Evolutionary conservation across 352 stramenopile genomes (phyloP).

Genomic region (Phytophthora europaea): DNA sequence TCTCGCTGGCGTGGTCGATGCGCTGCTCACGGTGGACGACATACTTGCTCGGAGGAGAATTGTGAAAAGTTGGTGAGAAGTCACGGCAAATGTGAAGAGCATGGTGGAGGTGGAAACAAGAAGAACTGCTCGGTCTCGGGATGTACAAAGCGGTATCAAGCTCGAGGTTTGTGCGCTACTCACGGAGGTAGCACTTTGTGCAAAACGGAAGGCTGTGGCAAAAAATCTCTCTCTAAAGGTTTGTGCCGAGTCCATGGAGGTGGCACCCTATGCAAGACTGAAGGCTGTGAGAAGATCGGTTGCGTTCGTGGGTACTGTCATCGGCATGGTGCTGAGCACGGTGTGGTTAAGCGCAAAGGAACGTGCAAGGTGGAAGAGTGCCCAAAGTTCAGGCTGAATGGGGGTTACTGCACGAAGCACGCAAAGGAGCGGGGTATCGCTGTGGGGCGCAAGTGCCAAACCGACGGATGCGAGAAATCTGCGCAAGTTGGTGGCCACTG

Average conservation of each 20-base stretch:
- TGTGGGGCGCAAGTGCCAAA: constrained; percentile 30
- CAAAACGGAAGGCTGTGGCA: constrained; percentile 24
- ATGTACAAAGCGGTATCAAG: constrained; percentile 24
- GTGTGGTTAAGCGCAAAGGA: constrained; percentile 23
- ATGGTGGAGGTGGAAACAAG: constrained; percentile 16
- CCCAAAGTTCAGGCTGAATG: constrained; percentile 22
- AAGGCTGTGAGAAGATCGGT: constrained; percentile 29
- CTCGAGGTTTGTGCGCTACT: constrained; percentile 27
- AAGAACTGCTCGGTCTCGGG: constrained; percentile 26
- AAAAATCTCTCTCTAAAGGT: constrained; percentile 24
- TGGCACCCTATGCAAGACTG: constrained; percentile 17
- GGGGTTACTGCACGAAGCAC: constrained; percentile 37
- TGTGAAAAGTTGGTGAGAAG: constrained; percentile 25
- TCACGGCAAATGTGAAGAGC: constrained; percentile 23
- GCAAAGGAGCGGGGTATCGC: constrained; percentile 28
- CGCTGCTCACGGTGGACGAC: constrained; percentile 24
- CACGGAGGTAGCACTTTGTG: constrained; percentile 28
- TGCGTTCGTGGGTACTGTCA: constrained; percentile 36
- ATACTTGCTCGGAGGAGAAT: constrained; percentile 14
- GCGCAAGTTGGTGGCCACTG: constrained; percentile 34
- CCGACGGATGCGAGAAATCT: constrained; percentile 29
- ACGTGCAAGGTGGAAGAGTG: constrained; percentile 38
- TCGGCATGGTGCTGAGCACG: constrained; percentile 28
- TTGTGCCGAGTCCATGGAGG: constrained; percentile 25
- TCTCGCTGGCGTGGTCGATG: constrained; percentile 22